A percentile compares a stretch with the other conserved stretches of the same genome.
Evolutionary conservation across 805 yeast genomes (phyloP).

Genomic region (Metschnikowia cubensis): DNA sequence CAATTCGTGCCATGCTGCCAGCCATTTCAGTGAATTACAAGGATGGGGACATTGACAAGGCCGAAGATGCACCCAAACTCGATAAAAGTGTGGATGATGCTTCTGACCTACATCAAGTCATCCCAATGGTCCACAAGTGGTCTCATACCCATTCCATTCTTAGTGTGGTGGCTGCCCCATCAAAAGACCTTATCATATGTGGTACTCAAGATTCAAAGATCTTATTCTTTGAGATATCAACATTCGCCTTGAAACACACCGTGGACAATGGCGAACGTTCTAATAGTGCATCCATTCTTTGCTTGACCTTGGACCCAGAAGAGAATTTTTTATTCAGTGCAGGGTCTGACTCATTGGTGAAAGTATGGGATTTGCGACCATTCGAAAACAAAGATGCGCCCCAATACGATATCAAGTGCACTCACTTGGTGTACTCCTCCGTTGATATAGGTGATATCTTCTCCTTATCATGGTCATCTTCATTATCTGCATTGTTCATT

Average conservation of each 20-base stretch:
- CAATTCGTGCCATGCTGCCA: slow-evolving; percentile 24
- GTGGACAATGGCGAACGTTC: slow-evolving; percentile 43
- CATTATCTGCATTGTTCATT: slow-evolving; percentile 59
- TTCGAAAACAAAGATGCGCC: slow-evolving; percentile 13
- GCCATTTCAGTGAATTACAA: background rate
- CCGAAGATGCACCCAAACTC: background rate
- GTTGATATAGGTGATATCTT: slow-evolving; percentile 93
- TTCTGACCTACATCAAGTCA: slow-evolving; percentile 10
- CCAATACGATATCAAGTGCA: slow-evolving; percentile 21
- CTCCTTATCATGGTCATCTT: slow-evolving; percentile 66
- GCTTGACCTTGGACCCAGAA: slow-evolving; percentile 52
- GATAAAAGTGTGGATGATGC: background rate
- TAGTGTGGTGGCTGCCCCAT: slow-evolving; percentile 62
- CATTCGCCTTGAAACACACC: slow-evolving; percentile 53
- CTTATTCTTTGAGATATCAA: slow-evolving; percentile 60
- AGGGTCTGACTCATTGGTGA: slow-evolving; percentile 84
- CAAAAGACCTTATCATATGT: slow-evolving; percentile 60
- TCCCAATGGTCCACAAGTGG: slow-evolving; percentile 61
- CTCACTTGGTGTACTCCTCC: slow-evolving; percentile 76
- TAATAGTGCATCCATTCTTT: slow-evolving; percentile 72
- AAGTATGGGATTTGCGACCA: slow-evolving; percentile 68
- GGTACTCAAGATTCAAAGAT: slow-evolving; percentile 89
- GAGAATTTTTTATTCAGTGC: slow-evolving; percentile 72
- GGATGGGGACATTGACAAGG: background rate
- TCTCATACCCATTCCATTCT: slow-evolving; percentile 66